Conservation (phyloP, 1,139 yeast species). For the Kodamaea fungicola region DNA sequence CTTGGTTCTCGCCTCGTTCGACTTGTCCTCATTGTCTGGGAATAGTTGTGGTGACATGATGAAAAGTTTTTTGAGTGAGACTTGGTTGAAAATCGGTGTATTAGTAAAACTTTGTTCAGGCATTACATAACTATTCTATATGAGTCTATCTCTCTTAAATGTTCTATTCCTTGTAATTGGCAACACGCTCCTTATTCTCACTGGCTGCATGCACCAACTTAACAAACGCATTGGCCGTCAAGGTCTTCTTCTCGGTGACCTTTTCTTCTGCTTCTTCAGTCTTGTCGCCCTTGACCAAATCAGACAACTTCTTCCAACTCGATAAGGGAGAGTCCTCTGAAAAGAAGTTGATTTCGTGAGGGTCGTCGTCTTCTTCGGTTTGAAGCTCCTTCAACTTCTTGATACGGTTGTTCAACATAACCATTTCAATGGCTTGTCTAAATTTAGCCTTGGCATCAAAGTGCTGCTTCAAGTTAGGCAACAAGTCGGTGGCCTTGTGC, state of each 20-base stretch:
- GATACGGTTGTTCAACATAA: constrained; percentile 71
- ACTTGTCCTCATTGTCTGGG: constrained; percentile 51
- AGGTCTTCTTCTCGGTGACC: constrained; percentile 12
- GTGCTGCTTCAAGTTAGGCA: constrained; percentile 64
- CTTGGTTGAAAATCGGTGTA: no score
- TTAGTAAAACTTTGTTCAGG: no score
- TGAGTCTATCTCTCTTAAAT: neutral
- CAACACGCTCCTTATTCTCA: constrained; percentile 60
- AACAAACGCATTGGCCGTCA: constrained; percentile 52
- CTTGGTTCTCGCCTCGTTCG: constrained; percentile 63
- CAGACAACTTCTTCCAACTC: constrained; percentile 24
- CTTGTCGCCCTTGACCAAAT: constrained; percentile 15
- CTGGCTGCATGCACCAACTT: constrained; percentile 74
- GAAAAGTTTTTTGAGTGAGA: no score
- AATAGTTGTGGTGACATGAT: constrained; percentile 28
- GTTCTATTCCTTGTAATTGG: constrained; percentile 28
- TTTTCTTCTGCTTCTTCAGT: constrained; percentile 7
- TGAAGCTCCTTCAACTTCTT: constrained; percentile 55
- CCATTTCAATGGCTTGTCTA: constrained; percentile 81
- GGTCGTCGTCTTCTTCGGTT: constrained; percentile 55
- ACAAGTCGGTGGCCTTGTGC: constrained; percentile 56
- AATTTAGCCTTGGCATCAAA: constrained; percentile 85
- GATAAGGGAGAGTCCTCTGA: constrained; percentile 4
- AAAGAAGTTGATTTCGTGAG: constrained; percentile 43
- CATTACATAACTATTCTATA: neutral